phyloP scores from a whole-genome alignment of 139 green algal genomes.

The Chlamydomonas sp. region DNA sequence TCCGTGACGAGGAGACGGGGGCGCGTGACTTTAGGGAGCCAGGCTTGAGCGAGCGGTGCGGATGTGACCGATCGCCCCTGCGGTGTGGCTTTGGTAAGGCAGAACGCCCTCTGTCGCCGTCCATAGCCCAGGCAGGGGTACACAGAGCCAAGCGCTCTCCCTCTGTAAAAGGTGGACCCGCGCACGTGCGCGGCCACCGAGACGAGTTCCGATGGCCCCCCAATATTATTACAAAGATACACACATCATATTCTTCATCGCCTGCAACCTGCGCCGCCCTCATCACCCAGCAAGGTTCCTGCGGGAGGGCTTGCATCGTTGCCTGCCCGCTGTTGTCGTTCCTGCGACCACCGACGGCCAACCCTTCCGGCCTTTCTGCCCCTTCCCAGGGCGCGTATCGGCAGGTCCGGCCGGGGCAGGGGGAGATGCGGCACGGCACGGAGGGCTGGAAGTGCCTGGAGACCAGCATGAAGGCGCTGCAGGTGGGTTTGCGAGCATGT shows the following conservation, averaged over 20 bases:
- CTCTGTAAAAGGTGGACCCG: no score
- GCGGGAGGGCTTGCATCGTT: not conserved
- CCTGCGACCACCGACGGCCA: not conserved
- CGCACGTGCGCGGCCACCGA: no score
- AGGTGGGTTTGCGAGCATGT: slow-evolving; percentile 12
- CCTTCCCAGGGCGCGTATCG: slow-evolving; percentile 10
- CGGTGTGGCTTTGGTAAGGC: no score
- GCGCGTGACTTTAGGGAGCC: no score
- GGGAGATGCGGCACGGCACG: slow-evolving; percentile 87
- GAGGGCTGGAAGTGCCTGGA: slow-evolving; percentile 95
- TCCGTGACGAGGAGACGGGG: no score
- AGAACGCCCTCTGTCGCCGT: no score
- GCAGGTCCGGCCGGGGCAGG: slow-evolving; percentile 38
- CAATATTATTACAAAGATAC: not conserved
- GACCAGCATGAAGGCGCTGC: slow-evolving; percentile 57
- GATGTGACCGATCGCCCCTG: no score
- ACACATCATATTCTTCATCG: not conserved
- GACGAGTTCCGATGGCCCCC: not conserved
- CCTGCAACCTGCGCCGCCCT: not conserved
- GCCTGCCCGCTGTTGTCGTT: not conserved
- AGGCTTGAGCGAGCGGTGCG: no score
- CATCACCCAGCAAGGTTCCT: not conserved
- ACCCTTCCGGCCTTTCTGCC: no score
- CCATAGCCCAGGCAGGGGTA: no score
- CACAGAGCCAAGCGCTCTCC: no score